These are phyloP conservation scores for Tetramitus jugosus DNA, from an alignment of 208 protist species.

Conservation along the genomic window DNA sequence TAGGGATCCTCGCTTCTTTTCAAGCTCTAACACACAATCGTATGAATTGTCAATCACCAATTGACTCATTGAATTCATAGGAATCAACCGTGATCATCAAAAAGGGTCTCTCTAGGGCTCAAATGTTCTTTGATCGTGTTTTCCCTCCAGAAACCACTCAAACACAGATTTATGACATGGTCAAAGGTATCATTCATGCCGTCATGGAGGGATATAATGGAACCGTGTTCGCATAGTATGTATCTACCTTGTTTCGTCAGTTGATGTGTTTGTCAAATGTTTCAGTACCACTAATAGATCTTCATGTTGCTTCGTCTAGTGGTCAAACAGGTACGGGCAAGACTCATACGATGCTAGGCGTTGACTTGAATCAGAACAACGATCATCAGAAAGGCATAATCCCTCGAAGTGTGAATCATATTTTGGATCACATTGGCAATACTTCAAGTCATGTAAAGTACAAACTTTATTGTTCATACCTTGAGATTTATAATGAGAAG, in stretches of 20 bases:
- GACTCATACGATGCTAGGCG: conserved; percentile 15
- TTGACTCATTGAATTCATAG: too few relatives aligned
- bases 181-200: conserved; percentile 65
- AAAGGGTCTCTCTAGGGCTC: conserved; percentile 14
- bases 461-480: conserved; percentile 28
- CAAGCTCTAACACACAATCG: too few relatives aligned
- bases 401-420: conserved; percentile 25
- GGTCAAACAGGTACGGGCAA: conserved; percentile 45
- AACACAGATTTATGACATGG: conserved; percentile 64
- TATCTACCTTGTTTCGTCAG: conserved; percentile 84
- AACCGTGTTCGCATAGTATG: conserved; percentile 82
- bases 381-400: conserved; percentile 37
- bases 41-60: neutral
- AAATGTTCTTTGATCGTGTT: conserved; percentile 45
- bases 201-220: conserved; percentile 74
- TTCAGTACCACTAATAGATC: too few relatives aligned
- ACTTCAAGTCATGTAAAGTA: neutral
- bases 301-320: too few relatives aligned
- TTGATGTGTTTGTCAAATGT: too few relatives aligned
- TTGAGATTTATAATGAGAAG: conserved; percentile 47
- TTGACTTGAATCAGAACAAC: neutral
- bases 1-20: neutral
- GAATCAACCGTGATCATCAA: neutral
- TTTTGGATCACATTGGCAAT: conserved; percentile 24
- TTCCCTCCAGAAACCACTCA: conserved; percentile 55